Conservation (phyloP, 345 rosid species). For the Bruguiera sexangula region DNA sequence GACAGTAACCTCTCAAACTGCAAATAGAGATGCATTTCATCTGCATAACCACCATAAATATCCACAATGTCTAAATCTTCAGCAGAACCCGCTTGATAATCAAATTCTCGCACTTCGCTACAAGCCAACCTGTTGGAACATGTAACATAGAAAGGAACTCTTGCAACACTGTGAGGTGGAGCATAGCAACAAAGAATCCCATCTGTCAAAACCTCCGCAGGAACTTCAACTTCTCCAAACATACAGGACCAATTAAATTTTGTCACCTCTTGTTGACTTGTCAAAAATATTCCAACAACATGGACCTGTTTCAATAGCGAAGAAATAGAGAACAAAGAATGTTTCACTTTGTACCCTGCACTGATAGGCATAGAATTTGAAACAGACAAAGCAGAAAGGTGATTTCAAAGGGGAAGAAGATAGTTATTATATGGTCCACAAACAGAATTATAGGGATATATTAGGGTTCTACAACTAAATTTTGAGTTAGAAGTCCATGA, state of each 20-base stretch:
- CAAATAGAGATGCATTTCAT: constrained; percentile 41
- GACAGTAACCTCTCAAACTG: constrained; percentile 63
- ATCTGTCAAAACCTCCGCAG: constrained; percentile 72
- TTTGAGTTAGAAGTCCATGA: no score
- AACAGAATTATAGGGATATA: no score
- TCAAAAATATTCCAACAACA: constrained; percentile 72
- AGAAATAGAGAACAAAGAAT: constrained; percentile 15
- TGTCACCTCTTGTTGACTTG: constrained; percentile 47
- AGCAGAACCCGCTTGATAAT: constrained; percentile 42
- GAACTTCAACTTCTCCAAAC: constrained; percentile 98
- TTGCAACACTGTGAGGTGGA: constrained; percentile 65
- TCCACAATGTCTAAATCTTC: constrained; percentile 33
- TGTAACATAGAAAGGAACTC: constrained; percentile 87
- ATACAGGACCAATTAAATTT: constrained; percentile 77
- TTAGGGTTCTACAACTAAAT: no score
- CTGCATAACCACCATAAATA: constrained; percentile 18
- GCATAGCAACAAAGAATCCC: constrained; percentile 72
- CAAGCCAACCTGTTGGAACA: constrained; percentile 91
- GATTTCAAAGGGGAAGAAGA: no score
- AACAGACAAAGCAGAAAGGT: no score
- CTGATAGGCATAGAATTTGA: no score
- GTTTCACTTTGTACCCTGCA: background rate
- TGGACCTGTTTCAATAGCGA: constrained; percentile 47
- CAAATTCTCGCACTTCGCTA: constrained; percentile 95
- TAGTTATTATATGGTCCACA: no score